These are phyloP conservation scores for Iodosphaeria phyllophila DNA, from an alignment of 2,329 filamentous ascomycete species.

Conservation along the genomic window DNA sequence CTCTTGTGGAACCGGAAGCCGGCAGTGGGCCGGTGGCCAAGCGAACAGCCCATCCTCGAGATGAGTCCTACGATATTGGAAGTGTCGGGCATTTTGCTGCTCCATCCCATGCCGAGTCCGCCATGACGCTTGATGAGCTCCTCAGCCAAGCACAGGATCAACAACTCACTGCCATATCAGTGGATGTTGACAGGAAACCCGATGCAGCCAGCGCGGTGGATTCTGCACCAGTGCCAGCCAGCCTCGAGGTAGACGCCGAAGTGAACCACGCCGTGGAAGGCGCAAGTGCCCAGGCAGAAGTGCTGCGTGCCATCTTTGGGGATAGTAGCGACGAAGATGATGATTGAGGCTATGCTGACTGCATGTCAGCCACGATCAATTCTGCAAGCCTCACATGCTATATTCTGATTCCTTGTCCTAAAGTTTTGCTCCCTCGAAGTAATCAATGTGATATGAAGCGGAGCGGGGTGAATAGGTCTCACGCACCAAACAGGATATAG, in stretches of 20 bases:
- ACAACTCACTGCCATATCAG: neutral
- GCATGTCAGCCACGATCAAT: no score
- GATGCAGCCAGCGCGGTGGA: neutral
- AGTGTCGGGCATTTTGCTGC: no score
- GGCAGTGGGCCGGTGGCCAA: neutral
- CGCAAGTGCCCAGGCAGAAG: constrained; percentile 55
- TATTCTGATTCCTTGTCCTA: no score
- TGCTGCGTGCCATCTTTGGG: constrained; percentile 88
- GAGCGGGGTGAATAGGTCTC: no score
- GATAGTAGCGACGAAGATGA: constrained; percentile 56
- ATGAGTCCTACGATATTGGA: no score
- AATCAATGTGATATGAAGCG: no score
- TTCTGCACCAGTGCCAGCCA: constrained; percentile 3
- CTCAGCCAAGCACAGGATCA: constrained; percentile 9
- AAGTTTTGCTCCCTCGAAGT: no score
- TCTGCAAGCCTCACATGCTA: no score
- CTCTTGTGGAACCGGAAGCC: constrained; percentile 39
- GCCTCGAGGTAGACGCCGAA: constrained; percentile 43
- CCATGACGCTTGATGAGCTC: constrained; percentile 14
- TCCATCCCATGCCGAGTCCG: neutral
- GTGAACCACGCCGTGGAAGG: constrained; percentile 64
- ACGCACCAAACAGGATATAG: no score
- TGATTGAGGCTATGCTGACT: constrained; percentile 12
- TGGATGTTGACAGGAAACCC: no score
- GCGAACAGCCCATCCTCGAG: no score